phyloP scores from a whole-genome alignment of 805 yeast species.

The Cyberlindnera maritima region DNA sequence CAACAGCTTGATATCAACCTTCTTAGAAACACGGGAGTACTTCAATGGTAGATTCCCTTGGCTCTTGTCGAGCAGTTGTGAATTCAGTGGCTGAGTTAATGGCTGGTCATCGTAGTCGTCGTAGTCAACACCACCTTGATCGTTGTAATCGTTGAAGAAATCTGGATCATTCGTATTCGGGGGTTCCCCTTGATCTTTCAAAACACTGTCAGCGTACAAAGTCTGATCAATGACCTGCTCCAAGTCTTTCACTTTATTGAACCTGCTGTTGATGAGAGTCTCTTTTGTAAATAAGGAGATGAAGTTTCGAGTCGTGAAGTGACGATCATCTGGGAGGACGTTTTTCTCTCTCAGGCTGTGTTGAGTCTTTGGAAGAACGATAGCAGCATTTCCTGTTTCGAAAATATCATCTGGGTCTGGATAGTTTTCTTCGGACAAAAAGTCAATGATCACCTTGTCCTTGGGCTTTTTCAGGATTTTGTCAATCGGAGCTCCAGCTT shows the following conservation, averaged over 20 bases:
- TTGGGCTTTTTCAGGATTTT: conserved; percentile 31
- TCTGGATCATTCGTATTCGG: conserved; percentile 34
- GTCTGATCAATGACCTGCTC: conserved; percentile 53
- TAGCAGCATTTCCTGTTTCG: conserved; percentile 33
- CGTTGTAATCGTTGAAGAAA: conserved; percentile 37
- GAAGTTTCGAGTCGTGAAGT: conserved; percentile 67
- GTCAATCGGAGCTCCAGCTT: conserved; percentile 5
- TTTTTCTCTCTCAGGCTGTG: conserved; percentile 41
- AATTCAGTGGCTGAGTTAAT: conserved; percentile 20
- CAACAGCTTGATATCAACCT: conserved; percentile 71
- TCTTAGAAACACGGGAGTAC: conserved; percentile 72
- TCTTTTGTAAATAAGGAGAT: conserved; percentile 71
- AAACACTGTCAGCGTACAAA: conserved; percentile 62
- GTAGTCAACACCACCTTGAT: conserved; percentile 30
- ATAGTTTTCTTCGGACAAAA: conserved; percentile 36
- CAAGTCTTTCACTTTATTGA: conserved; percentile 24
- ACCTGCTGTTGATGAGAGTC: conserved; percentile 37
- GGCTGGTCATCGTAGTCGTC: conserved; percentile 32
- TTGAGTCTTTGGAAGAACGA: conserved; percentile 41
- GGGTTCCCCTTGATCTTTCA: conserved; percentile 24
- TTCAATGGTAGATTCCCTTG: conserved; percentile 39
- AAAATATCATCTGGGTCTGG: conserved; percentile 40
- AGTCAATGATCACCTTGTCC: conserved; percentile 41
- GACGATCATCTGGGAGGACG: conserved; percentile 70
- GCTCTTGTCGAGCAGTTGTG: conserved; percentile 25